A percentile compares a stretch with the other conserved stretches of the same genome.
phyloP scores from a whole-genome alignment of 2,329 filamentous ascomycete species.

The Fusarium irregulare region DNA sequence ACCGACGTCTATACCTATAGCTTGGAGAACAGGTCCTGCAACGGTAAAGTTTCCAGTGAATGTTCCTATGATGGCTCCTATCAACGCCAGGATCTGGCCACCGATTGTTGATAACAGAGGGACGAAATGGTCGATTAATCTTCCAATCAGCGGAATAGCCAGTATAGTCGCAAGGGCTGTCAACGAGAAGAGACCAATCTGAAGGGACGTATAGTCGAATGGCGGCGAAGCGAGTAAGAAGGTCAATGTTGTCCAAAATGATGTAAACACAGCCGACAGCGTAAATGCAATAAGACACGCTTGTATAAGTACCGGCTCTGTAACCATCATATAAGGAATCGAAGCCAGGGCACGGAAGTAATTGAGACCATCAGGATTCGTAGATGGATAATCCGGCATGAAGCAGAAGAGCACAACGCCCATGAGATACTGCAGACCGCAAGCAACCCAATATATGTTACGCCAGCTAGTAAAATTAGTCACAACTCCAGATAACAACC shows the following conservation, averaged over 20 bases:
- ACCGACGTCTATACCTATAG: slow-evolving; percentile 76
- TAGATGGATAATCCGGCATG: slow-evolving; percentile 84
- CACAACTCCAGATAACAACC: slow-evolving; percentile 79
- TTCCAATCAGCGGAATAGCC: slow-evolving; percentile 75
- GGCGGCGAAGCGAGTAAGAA: slow-evolving; percentile 79
- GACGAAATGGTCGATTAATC: slow-evolving; percentile 74
- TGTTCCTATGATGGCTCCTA: slow-evolving; percentile 74
- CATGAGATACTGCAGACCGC: slow-evolving; percentile 77
- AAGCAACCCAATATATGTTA: slow-evolving; percentile 80
- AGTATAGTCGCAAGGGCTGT: slow-evolving; percentile 78
- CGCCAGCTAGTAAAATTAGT: slow-evolving; percentile 81
- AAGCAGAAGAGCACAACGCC: slow-evolving; percentile 73
- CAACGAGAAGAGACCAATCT: slow-evolving; percentile 82
- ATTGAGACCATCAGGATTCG: slow-evolving; percentile 72
- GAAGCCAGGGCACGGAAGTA: slow-evolving; percentile 74
- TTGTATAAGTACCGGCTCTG: slow-evolving; percentile 76
- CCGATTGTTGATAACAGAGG: slow-evolving; percentile 75
- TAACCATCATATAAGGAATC: slow-evolving; percentile 72
- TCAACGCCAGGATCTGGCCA: slow-evolving; percentile 67
- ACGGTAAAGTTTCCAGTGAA: slow-evolving; percentile 74
- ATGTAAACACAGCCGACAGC: slow-evolving; percentile 62
- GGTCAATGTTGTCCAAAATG: slow-evolving; percentile 74
- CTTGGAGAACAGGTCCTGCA: slow-evolving; percentile 78
- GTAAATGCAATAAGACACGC: slow-evolving; percentile 75
- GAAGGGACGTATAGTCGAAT: slow-evolving; percentile 73